Evolutionary conservation across 2,329 filamentous ascomycete genomes (phyloP), one percentile per base, ranked within the genome.

Genomic region (Dothideomycetes sp.): DNA sequence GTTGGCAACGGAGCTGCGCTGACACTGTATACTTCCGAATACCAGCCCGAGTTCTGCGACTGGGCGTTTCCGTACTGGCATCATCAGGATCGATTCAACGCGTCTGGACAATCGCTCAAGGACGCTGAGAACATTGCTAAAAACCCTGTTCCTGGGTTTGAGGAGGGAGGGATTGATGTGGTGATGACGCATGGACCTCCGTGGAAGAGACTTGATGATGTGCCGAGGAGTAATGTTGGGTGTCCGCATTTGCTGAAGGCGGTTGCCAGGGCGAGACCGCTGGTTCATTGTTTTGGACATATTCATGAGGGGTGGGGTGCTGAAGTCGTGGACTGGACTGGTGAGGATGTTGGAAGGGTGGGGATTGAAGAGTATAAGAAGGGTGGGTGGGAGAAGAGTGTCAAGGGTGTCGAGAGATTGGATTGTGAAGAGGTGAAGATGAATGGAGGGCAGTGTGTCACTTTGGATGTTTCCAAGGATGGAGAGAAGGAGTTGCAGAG

Each of bases 151-250:
- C 31, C 44, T 17, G 33, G 36, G 2, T 33, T 31, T 24, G 27
- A 17, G 5, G 27, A 32, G n/a, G 15, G 27, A 5, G 6, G 22
- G 16, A 18, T 76, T 16, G 75, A 80, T 52, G 63, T 80, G 6
- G 61, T 78, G 47, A 65, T 80, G 51, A 80, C 76, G 0, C 77
- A 80, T 50, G 76, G 76, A 1, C 76, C 76, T 2, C 74, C 76
- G 0, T 53, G 58, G 16, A 62, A 61, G 0, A 54, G 72, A 2
- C 57, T 76, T 2, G 77, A 80, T 48, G 43, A 48, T n/a, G 61
- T 59, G 1, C 45, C 25, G 0, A 47, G 49, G 1, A 53, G 53
- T 2, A 51, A 59, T 15, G 73, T 71, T 1, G 78, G 78, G 0
- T 80, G 76, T 54, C 59, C 65, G 33, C 65, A 71, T 50, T 58